Evolutionary conservation across 805 yeast genomes (phyloP).

Genomic region (Naumovozyma castellii): DNA sequence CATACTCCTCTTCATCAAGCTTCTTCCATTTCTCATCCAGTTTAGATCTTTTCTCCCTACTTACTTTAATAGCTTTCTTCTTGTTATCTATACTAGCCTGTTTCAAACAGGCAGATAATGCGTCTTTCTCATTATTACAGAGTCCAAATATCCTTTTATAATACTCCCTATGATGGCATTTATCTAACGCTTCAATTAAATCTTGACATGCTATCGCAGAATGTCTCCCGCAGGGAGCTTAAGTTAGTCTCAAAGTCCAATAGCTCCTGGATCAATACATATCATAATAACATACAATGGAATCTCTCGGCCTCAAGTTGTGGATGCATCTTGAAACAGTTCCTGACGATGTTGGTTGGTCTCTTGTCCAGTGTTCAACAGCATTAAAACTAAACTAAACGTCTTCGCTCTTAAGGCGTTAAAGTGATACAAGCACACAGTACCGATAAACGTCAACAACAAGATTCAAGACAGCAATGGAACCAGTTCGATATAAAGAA

Average conservation of each 20-base stretch:
- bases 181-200: conserved; percentile 77
- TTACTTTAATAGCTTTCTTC: conserved; percentile 41
- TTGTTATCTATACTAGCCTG: conserved; percentile 59
- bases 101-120: conserved; percentile 69
- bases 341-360: background rate
- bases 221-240: background rate
- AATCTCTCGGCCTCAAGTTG: conserved; percentile 43
- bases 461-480: too few relatives aligned
- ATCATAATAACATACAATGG: conserved; percentile 28
- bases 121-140: conserved; percentile 79
- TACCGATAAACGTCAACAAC: background rate
- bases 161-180: conserved; percentile 70
- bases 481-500: conserved; percentile 37
- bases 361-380: too few relatives aligned
- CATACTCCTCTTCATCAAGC: conserved; percentile 68
- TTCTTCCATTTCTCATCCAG: conserved; percentile 50
- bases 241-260: background rate
- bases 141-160: conserved; percentile 65
- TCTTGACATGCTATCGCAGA: conserved; percentile 53
- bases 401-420: too few relatives aligned
- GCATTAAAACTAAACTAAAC: too few relatives aligned
- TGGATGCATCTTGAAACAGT: conserved; percentile 38
- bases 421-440: too few relatives aligned
- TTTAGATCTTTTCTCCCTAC: conserved; percentile 46
- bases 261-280: background rate